Conservation (phyloP, 768 basidiomycete species). For the Hericium erinaceus region DNA sequence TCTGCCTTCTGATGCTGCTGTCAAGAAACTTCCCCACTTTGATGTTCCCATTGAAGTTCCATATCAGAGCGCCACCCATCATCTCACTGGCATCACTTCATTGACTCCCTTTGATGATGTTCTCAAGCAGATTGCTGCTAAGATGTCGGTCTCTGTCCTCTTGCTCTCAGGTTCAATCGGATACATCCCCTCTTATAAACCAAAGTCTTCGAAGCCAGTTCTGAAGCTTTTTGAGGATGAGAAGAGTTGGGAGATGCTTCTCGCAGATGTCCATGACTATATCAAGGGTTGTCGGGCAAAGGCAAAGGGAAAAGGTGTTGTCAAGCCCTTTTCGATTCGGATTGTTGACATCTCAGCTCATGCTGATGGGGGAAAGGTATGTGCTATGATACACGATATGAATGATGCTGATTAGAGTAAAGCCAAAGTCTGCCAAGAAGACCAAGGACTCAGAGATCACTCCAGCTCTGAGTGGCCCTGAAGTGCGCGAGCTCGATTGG, state of each 20-base stretch:
- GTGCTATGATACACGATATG: background rate
- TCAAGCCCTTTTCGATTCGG: background rate
- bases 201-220: constrained; percentile 14
- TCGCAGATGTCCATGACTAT: constrained; percentile 9
- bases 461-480: background rate
- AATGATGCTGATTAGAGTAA: background rate
- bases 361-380: background rate
- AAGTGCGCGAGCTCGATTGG: background rate
- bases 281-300: background rate
- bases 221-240: constrained; percentile 14
- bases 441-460: background rate
- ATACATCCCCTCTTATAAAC: constrained; percentile 10
- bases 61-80: background rate
- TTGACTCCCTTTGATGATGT: background rate
- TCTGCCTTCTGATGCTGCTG: background rate
- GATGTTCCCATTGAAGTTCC: background rate
- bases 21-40: background rate
- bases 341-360: background rate
- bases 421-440: background rate
- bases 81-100: background rate
- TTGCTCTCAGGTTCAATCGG: constrained; percentile 8
- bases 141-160: background rate
- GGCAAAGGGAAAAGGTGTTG: background rate
- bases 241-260: constrained; percentile 7
- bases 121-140: background rate